Conservation (phyloP, 2,329 filamentous ascomycete genomes). For the Polychaeton citri region DNA sequence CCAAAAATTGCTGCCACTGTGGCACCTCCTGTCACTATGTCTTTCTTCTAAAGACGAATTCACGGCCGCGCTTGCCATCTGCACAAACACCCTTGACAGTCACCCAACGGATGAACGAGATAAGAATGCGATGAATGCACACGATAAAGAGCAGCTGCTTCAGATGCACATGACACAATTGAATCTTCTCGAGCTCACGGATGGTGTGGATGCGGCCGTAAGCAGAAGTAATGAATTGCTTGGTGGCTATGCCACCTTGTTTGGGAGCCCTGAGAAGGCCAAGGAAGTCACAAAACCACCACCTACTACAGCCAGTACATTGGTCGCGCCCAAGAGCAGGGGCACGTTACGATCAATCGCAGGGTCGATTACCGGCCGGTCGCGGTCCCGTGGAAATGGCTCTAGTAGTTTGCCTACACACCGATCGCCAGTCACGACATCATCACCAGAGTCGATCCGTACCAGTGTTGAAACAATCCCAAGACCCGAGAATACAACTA, state of each 20-base stretch:
- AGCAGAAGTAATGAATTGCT: conserved; percentile 80
- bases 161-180: conserved; percentile 95
- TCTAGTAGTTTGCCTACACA: not conserved
- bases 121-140: conserved; percentile 65
- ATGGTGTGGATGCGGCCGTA: conserved; percentile 73
- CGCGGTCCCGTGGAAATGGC: not conserved
- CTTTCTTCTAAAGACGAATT: conserved; percentile 81
- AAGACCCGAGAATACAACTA: not conserved
- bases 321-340: conserved; percentile 12
- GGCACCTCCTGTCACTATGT: conserved; percentile 81
- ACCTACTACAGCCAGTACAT: conserved; percentile 32
- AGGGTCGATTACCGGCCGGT: conserved; percentile 46
- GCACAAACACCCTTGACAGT: conserved; percentile 71
- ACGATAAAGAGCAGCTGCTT: conserved; percentile 76
- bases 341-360: conserved; percentile 38
- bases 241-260: conserved; percentile 67
- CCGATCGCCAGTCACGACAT: not conserved
- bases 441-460: not conserved
- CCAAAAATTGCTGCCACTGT: conserved; percentile 59
- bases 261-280: conserved; percentile 45
- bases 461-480: not conserved
- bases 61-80: conserved; percentile 60
- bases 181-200: conserved; percentile 65
- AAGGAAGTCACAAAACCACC: conserved; percentile 30
- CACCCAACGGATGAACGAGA: conserved; percentile 24